phyloP scores from a whole-genome alignment of 257 asterid species.

The Primulina tabacum region DNA sequence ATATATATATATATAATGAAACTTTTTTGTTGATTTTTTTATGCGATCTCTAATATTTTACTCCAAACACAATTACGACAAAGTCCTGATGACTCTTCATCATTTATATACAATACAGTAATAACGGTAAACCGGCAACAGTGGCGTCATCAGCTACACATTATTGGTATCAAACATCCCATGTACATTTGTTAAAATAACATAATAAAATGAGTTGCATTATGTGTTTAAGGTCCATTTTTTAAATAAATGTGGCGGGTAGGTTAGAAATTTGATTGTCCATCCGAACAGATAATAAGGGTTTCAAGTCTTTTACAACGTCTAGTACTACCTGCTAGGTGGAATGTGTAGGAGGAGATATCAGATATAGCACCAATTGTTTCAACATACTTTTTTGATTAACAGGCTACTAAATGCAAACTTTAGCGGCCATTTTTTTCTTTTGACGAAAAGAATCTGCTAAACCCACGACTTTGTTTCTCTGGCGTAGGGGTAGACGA shows the following conservation, averaged over 20 bases:
- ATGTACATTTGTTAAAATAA: too few relatives aligned
- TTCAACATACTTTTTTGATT: too few relatives aligned
- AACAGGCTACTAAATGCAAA: slow-evolving; percentile 17
- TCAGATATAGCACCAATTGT: background rate
- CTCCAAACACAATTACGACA: background rate
- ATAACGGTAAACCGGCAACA: background rate
- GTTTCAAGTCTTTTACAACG: too few relatives aligned
- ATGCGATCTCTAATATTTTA: background rate
- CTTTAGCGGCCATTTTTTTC: slow-evolving; percentile 45
- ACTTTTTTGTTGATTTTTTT: too few relatives aligned
- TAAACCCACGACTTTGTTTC: slow-evolving; percentile 70
- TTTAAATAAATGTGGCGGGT: too few relatives aligned
- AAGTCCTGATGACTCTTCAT: background rate
- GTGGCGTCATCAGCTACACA: background rate
- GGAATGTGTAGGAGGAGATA: background rate
- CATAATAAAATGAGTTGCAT: too few relatives aligned
- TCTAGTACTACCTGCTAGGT: background rate
- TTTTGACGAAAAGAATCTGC: slow-evolving; percentile 81
- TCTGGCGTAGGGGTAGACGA: slow-evolving; percentile 70
- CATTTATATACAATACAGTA: too few relatives aligned
- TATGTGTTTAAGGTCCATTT: too few relatives aligned
- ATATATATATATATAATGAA: too few relatives aligned
- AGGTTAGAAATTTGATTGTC: too few relatives aligned
- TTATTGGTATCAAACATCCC: background rate
- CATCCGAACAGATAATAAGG: too few relatives aligned